These are phyloP conservation scores for Lanmaoa rubissima DNA, from an alignment of 768 basidiomycete genomes.

Conservation along the genomic window DNA sequence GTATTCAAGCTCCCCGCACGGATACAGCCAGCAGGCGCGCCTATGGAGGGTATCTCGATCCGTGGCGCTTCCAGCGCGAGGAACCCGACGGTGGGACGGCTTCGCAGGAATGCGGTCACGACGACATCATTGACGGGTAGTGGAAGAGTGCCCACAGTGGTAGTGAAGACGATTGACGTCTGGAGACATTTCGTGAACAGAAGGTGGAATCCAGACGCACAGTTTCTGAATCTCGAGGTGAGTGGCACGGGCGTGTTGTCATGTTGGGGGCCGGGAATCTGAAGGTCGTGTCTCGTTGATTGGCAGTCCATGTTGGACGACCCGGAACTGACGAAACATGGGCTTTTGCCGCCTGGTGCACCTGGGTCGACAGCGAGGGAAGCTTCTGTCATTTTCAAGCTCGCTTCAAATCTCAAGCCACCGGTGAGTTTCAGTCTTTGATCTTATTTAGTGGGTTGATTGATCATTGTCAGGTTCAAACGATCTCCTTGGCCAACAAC, in stretches of 20 bases:
- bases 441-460: not conserved
- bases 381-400: constrained; percentile 84
- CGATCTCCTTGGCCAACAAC: constrained; percentile 83
- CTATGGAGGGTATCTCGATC: constrained; percentile 58
- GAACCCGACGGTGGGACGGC: constrained; percentile 45
- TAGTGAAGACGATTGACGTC: constrained; percentile 51
- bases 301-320: constrained; percentile 76
- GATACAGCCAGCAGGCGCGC: constrained; percentile 31
- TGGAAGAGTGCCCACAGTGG: constrained; percentile 20
- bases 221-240: constrained; percentile 83
- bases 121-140: constrained; percentile 10
- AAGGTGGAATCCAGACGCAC: constrained; percentile 66
- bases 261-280: not conserved
- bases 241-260: constrained; percentile 27
- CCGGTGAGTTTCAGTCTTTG: constrained; percentile 43
- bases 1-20: constrained; percentile 42
- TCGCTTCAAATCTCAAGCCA: constrained; percentile 76
- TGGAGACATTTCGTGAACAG: constrained; percentile 75
- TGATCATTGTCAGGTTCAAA: constrained; percentile 52
- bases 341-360: constrained; percentile 67
- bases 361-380: constrained; percentile 61
- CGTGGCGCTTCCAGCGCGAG: constrained; percentile 58
- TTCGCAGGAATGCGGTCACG: constrained; percentile 59
- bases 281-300: constrained; percentile 6
- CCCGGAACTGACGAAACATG: constrained; percentile 67